phyloP scores from a whole-genome alignment of 441 rosid genomes.

The Jatropha multifida region DNA sequence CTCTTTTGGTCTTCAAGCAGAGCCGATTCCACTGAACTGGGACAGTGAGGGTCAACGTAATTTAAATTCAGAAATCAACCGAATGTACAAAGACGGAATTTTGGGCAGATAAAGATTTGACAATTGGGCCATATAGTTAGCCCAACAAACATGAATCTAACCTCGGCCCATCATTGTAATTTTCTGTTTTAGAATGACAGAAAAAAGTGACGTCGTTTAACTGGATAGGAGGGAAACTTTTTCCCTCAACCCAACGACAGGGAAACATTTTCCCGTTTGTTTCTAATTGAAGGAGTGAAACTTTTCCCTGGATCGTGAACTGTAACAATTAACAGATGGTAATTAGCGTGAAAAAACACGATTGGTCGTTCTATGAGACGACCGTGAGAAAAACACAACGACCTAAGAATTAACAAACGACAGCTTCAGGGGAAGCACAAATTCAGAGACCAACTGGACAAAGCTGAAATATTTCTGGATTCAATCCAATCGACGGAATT shows the following conservation, averaged over 20 bases:
- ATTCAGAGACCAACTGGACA: neutral
- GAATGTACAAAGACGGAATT: constrained; percentile 18
- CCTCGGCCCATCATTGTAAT: too few relatives aligned
- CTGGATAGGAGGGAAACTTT: too few relatives aligned
- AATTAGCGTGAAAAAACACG: too few relatives aligned
- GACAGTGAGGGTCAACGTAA: too few relatives aligned
- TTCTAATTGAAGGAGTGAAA: too few relatives aligned
- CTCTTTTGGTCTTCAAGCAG: neutral
- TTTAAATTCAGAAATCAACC: neutral
- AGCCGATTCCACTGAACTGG: neutral
- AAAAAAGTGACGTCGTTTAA: neutral
- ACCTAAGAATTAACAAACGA: neutral
- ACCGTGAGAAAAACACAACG: neutral
- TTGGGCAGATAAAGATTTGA: neutral
- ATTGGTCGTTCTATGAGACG: neutral
- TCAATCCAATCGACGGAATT: neutral
- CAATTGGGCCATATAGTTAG: neutral
- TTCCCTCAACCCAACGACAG: too few relatives aligned
- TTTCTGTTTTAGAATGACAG: too few relatives aligned
- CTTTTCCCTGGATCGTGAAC: too few relatives aligned
- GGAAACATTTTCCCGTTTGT: too few relatives aligned
- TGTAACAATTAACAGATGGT: too few relatives aligned
- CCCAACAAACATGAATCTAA: neutral
- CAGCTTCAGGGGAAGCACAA: neutral
- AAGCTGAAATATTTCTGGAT: neutral